Base-by-base conservation (phyloP, 371 early-diverging fungal genomes). In the Circinella umbellata region DNA sequence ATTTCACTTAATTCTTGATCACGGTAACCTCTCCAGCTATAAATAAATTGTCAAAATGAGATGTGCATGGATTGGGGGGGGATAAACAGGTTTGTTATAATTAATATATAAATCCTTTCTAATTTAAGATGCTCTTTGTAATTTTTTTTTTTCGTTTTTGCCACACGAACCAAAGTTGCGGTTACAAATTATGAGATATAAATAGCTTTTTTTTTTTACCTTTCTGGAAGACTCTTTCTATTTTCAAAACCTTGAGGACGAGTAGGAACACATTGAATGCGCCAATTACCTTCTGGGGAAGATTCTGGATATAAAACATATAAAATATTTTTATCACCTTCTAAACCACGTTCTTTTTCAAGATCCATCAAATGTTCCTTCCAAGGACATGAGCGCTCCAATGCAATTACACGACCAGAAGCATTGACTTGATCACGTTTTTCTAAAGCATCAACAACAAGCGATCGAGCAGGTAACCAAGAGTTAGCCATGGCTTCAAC, bases 21-120 rank as follows among this genome's bases (percentile, higher is more conserved):
- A 66, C 98, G 91, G 73, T 93, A 78, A 7, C 99, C 99, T 72
- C 98, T 87, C 99, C 99, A 99, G 47, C 84, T 75, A 62, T 27
- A 69, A 27, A 27, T 27, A 27, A 27, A 27, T 27, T 27, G 27
- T 27, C 27, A 27, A 27, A 27, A 27, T 27, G 27, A 2, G 27
- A 27, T 27, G 27, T 27, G 27, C 27, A 27, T 27, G 27, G 27
- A 27, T 27, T 27, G 27, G 27, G 27, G 27, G 27, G 27, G 27
- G 27, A 27, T 27, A 27, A 27, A 27, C 27, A 27, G 27, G 27
- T 27, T 27, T 27, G 27, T 27, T 27, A 27, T 27, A 27, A 27
- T 27, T 27, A 27, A 27, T 27, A 27, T 2, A 27, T 27, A 27
- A 27, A 27, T 27, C 27, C 27, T 27, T 27, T 27, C 27, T 27